Percentiles rank a stretch among this genome's conserved stretches.
Conservation (phyloP, 2,329 filamentous ascomycete species). For the Colletotrichum spinosum region DNA sequence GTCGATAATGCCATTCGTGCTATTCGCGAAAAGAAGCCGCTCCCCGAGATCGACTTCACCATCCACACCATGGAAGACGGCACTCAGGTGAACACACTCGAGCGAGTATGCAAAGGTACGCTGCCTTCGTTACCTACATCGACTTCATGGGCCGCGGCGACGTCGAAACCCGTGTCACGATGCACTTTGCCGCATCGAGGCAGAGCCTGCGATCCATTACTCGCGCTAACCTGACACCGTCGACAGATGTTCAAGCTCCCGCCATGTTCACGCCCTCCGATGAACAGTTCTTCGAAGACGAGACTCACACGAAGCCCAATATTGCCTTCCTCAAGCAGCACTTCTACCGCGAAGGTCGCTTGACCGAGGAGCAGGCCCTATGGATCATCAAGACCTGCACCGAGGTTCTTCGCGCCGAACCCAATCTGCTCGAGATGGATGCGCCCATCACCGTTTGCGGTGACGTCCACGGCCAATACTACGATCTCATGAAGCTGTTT, state of each 20-base stretch:
- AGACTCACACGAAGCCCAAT: constrained; percentile 88
- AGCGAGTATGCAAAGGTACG: constrained; percentile 98
- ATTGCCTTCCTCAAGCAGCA: constrained; percentile 97
- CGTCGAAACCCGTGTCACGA: constrained; percentile 38
- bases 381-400: constrained; percentile 93
- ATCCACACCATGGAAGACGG: constrained; percentile 99
- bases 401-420: constrained; percentile 88
- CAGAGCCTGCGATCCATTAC: constrained; percentile 36
- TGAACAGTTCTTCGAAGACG: constrained; percentile 92
- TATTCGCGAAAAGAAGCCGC: constrained; percentile 92
- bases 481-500: constrained; percentile 99
- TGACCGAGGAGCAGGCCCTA: constrained; percentile 97
- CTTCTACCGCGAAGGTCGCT: constrained; percentile 95
- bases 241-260: constrained; percentile 93
- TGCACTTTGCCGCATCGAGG: constrained; percentile 31
- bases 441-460: constrained; percentile 98
- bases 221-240: constrained; percentile 41
- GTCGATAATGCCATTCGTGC: constrained; percentile 93
- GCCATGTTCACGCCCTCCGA: constrained; percentile 93
- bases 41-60: constrained; percentile 98
- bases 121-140: not conserved
- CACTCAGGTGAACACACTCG: constrained; percentile 91
- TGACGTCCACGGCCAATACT: constrained; percentile 98
- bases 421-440: constrained; percentile 98
- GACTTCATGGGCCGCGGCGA: constrained; percentile 35